These are phyloP conservation scores for Trypanosoma theileri DNA, from an alignment of 208 protist species.

Conservation along the genomic window DNA sequence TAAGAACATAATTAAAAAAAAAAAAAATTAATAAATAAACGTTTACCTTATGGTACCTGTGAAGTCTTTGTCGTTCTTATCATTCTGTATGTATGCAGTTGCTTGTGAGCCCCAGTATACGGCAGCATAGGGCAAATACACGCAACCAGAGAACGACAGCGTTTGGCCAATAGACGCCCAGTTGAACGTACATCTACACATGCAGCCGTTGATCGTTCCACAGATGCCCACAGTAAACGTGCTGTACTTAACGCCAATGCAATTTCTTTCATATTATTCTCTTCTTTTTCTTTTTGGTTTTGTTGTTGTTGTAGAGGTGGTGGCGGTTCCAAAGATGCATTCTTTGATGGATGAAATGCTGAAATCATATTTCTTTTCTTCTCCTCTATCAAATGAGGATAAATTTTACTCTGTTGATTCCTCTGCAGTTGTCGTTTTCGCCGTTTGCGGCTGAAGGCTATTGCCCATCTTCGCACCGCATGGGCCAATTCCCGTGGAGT, in stretches of 20 bases:
- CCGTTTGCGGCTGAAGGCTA: not conserved
- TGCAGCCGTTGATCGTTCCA: constrained; percentile 15
- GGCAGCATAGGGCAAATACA: constrained; percentile 13
- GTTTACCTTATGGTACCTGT: no score
- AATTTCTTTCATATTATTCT: not conserved
- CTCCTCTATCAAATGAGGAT: not conserved
- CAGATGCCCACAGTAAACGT: constrained; percentile 20
- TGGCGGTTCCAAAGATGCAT: not conserved
- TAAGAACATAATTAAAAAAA: not conserved
- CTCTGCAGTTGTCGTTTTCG: not conserved
- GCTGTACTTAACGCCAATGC: constrained; percentile 2
- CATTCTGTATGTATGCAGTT: not conserved
- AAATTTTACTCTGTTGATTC: not conserved
- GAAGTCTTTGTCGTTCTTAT: not conserved
- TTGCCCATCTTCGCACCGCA: not conserved
- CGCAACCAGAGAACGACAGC: not conserved
- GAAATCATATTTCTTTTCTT: no score
- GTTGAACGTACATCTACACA: constrained; percentile 14
- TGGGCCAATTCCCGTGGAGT: constrained; percentile 19
- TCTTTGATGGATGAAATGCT: no score
- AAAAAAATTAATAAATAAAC: no score
- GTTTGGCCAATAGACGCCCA: not conserved
- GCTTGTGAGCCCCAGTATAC: not conserved
- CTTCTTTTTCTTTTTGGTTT: no score
- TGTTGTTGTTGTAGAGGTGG: not conserved